Conservation (phyloP, 139 green algal genomes). For the Micractinium sp. region DNA sequence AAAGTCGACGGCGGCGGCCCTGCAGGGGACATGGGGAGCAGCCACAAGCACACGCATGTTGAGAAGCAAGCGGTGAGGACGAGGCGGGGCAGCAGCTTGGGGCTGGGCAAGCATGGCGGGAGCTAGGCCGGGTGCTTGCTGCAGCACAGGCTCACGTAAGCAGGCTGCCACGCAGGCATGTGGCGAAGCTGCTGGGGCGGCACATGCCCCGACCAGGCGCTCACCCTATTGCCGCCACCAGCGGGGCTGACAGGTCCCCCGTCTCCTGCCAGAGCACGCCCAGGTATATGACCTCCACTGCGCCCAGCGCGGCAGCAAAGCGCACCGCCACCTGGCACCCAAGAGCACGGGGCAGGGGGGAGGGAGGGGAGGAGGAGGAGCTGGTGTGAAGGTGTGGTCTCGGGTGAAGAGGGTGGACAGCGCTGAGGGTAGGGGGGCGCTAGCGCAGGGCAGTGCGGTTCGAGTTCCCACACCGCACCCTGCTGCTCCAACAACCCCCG, state of each 20-base stretch:
- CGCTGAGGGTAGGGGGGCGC: too few species aligned
- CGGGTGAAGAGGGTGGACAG: neutral
- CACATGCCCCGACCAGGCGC: neutral
- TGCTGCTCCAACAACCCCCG: neutral
- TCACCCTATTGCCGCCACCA: slow-evolving; percentile 37
- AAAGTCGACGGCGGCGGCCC: slow-evolving; percentile 24
- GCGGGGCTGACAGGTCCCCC: slow-evolving; percentile 39
- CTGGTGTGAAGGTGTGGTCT: too few species aligned
- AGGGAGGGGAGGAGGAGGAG: neutral
- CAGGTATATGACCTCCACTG: slow-evolving; percentile 36
- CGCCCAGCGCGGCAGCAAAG: slow-evolving; percentile 26
- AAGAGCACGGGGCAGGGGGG: neutral
- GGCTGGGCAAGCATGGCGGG: neutral
- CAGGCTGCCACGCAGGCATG: too few species aligned
- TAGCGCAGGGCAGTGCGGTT: neutral
- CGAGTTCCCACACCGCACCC: neutral
- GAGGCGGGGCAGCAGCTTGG: neutral
- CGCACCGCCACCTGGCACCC: slow-evolving; percentile 19
- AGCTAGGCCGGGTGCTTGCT: neutral
- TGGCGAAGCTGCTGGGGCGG: too few species aligned
- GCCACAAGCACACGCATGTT: neutral
- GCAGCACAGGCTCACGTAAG: neutral
- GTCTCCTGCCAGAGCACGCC: slow-evolving; percentile 43
- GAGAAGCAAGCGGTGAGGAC: neutral
- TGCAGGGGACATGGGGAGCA: neutral